phyloP scores from a whole-genome alignment of 192 early-diverging fungal genomes.

The Coemansia sp. region DNA sequence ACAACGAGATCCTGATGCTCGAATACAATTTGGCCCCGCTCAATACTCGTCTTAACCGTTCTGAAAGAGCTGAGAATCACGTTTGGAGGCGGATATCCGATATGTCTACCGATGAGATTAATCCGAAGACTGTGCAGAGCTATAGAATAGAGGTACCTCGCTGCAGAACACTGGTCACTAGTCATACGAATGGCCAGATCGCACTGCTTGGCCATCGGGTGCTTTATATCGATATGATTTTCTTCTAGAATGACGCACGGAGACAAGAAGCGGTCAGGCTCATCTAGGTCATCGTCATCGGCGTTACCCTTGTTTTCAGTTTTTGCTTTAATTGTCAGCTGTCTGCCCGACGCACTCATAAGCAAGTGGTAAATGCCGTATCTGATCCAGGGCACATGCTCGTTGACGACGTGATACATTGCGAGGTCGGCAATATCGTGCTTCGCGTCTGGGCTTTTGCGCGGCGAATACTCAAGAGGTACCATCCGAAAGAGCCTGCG shows the following conservation, averaged over 20 bases:
- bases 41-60: background rate
- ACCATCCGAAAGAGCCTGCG: background rate
- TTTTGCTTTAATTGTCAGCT: background rate
- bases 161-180: background rate
- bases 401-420: background rate
- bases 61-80: background rate
- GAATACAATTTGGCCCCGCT: background rate
- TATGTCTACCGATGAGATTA: background rate
- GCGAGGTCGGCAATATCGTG: conserved; percentile 1
- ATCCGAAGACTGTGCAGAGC: background rate
- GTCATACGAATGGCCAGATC: background rate
- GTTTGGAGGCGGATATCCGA: background rate
- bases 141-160: background rate
- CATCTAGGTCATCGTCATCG: background rate
- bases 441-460: background rate
- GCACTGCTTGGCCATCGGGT: background rate
- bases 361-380: background rate
- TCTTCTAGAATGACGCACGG: background rate
- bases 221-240: background rate
- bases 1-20: background rate
- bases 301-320: background rate
- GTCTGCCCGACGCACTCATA: background rate
- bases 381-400: background rate
- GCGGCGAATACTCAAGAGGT: background rate
- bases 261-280: background rate